phyloP scores from a whole-genome alignment of 192 early-diverging fungal genomes.

The Gorgonomyces haynaldii region DNA sequence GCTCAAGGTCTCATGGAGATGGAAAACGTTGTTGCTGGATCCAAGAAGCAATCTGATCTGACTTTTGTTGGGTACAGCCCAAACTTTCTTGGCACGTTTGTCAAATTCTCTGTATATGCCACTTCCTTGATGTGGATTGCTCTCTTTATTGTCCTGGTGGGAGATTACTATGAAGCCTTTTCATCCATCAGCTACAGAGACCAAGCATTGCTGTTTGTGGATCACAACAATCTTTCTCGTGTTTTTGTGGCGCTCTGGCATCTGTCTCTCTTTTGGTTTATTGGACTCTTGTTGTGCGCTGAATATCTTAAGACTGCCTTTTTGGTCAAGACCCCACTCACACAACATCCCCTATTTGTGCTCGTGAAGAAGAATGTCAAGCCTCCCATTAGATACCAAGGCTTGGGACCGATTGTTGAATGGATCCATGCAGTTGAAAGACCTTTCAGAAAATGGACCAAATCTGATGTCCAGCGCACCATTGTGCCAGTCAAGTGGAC shows the following conservation, averaged over 20 bases:
- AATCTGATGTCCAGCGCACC: slow-evolving; percentile 12
- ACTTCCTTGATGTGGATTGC: slow-evolving; percentile 55
- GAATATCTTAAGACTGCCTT: slow-evolving; percentile 55
- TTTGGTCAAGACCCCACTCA: slow-evolving; percentile 31
- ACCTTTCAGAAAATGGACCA: slow-evolving; percentile 5
- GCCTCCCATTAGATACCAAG: slow-evolving; percentile 14
- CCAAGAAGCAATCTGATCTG: no score
- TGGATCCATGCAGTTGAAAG: slow-evolving; percentile 14
- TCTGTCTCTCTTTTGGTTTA: slow-evolving; percentile 57
- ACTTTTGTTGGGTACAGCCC: slow-evolving; percentile 53
- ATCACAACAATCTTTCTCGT: slow-evolving; percentile 44
- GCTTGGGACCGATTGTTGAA: slow-evolving; percentile 22
- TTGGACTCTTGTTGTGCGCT: slow-evolving; percentile 32
- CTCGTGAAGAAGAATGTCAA: slow-evolving; percentile 19
- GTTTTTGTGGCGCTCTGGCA: slow-evolving; percentile 70
- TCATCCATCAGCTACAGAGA: slow-evolving; percentile 3
- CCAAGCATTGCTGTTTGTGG: slow-evolving; percentile 37
- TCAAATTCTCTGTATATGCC: slow-evolving; percentile 30
- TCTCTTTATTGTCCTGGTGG: slow-evolving; percentile 52
- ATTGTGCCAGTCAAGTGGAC: slow-evolving; percentile 30
- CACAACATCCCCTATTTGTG: slow-evolving; percentile 13
- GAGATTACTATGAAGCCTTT: slow-evolving; percentile 61
- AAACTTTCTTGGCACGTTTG: slow-evolving; percentile 39
- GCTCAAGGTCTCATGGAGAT: not conserved
- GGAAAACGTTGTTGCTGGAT: not conserved